phyloP scores from a whole-genome alignment of 192 early-diverging fungal genomes.

The Kappamyces sp. region DNA sequence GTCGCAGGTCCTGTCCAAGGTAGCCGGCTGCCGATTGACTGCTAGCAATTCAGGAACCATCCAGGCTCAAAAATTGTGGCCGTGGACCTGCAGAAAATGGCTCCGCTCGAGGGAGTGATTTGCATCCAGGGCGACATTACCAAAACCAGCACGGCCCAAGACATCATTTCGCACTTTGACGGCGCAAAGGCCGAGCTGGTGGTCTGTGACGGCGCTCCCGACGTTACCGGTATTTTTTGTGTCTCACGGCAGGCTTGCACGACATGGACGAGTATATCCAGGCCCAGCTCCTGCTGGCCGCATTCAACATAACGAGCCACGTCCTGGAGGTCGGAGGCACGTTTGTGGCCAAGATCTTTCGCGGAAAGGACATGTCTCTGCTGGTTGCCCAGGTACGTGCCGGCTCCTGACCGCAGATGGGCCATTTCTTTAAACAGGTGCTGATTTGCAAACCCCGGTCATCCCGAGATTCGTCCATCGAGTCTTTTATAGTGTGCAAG shows the following conservation, averaged over 20 bases:
- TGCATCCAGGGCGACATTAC: constrained; percentile 98
- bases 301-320: constrained; percentile 95
- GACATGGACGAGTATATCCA: constrained; percentile 99
- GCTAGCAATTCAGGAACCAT: neutral
- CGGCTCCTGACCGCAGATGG: constrained; percentile 54
- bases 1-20: constrained; percentile 75
- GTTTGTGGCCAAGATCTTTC: constrained; percentile 98
- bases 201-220: constrained; percentile 75
- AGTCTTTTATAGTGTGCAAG: constrained; percentile 91
- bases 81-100: constrained; percentile 94
- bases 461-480: constrained; percentile 81
- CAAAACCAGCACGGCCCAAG: constrained; percentile 83
- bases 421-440: constrained; percentile 87
- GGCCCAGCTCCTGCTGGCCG: constrained; percentile 87
- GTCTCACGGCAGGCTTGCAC: constrained; percentile 61
- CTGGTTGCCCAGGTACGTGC: constrained; percentile 51
- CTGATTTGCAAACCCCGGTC: constrained; percentile 88
- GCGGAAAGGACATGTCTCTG: constrained; percentile 88
- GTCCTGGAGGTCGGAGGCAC: constrained; percentile 84
- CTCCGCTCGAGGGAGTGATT: constrained; percentile 59
- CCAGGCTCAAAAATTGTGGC: constrained; percentile 69
- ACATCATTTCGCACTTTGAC: constrained; percentile 85
- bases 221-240: constrained; percentile 51
- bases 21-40: constrained; percentile 1
- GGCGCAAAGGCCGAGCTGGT: constrained; percentile 86